Evolutionary conservation across 371 early-diverging fungal species (phyloP).

Genomic region (Mortierella sp.): DNA sequence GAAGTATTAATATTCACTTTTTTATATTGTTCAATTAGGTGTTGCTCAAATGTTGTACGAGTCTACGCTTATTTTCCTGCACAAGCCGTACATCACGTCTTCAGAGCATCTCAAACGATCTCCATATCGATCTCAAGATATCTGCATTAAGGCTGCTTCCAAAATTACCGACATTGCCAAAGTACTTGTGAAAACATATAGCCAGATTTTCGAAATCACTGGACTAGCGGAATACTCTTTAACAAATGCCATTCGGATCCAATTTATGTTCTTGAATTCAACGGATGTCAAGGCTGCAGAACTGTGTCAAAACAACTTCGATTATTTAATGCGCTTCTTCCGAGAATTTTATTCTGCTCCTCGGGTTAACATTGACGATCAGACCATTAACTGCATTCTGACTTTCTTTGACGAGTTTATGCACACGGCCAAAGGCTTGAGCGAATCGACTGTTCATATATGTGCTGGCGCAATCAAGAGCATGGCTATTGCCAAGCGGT

Average conservation of each 20-base stretch:
- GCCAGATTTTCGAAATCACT: conserved; percentile 30
- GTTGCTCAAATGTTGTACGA: conserved; percentile 55
- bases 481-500: conserved; percentile 45
- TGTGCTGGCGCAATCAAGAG: conserved; percentile 51
- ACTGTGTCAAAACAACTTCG: conserved; percentile 26
- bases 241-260: conserved; percentile 49
- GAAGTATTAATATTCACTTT: not conserved
- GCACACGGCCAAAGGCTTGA: conserved; percentile 45
- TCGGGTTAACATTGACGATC: conserved; percentile 36
- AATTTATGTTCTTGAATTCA: conserved; percentile 46
- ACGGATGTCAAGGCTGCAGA: conserved; percentile 41
- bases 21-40: conserved; percentile 21
- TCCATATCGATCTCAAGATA: conserved; percentile 53
- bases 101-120: conserved; percentile 47
- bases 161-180: conserved; percentile 54
- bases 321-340: conserved; percentile 46
- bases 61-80: conserved; percentile 42
- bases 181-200: conserved; percentile 35
- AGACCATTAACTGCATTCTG: conserved; percentile 46
- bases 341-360: conserved; percentile 48
- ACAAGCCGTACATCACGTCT: conserved; percentile 45
- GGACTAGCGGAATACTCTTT: conserved; percentile 37
- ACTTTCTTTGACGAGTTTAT: conserved; percentile 56
- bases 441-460: conserved; percentile 44
- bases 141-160: conserved; percentile 50